Conservation (phyloP, 805 yeast genomes). For the Pichia manshurica region DNA sequence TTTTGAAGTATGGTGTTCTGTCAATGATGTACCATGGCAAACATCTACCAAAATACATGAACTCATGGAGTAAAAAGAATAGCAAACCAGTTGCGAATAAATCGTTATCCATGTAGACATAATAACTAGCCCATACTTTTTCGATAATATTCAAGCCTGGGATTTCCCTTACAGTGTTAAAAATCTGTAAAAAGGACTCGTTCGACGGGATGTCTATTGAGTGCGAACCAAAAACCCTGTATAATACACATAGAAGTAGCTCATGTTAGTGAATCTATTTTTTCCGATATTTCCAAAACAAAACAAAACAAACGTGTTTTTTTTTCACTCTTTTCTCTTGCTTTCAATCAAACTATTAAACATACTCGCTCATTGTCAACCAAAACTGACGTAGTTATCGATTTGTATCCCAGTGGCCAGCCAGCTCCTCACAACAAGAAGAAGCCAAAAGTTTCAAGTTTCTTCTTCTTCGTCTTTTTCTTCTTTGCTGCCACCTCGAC, state of each 20-base stretch:
- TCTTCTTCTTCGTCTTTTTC: too few relatives aligned
- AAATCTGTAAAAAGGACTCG: constrained; percentile 23
- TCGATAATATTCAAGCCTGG: constrained; percentile 42
- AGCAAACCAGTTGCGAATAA: constrained; percentile 86
- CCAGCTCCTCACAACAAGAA: too few relatives aligned
- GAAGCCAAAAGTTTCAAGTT: too few relatives aligned
- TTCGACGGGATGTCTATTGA: constrained; percentile 20
- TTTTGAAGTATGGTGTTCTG: constrained; percentile 74
- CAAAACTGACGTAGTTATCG: too few relatives aligned
- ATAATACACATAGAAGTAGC: neutral
- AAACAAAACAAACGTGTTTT: neutral
- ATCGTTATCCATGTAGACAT: constrained; percentile 79
- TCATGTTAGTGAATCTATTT: constrained; percentile 6
- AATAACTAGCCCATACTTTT: constrained; percentile 84
- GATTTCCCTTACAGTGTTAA: constrained; percentile 23
- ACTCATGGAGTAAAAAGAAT: constrained; percentile 77
- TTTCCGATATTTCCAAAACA: neutral
- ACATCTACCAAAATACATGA: constrained; percentile 86
- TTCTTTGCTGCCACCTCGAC: too few relatives aligned
- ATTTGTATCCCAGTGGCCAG: too few relatives aligned
- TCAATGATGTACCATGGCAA: constrained; percentile 91
- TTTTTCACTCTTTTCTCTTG: too few relatives aligned
- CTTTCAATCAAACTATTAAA: too few relatives aligned
- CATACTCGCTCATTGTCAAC: neutral
- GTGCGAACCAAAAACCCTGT: constrained; percentile 26